Evolutionary conservation across 768 basidiomycete species (phyloP).

Genomic region (Boletus bicolor): DNA sequence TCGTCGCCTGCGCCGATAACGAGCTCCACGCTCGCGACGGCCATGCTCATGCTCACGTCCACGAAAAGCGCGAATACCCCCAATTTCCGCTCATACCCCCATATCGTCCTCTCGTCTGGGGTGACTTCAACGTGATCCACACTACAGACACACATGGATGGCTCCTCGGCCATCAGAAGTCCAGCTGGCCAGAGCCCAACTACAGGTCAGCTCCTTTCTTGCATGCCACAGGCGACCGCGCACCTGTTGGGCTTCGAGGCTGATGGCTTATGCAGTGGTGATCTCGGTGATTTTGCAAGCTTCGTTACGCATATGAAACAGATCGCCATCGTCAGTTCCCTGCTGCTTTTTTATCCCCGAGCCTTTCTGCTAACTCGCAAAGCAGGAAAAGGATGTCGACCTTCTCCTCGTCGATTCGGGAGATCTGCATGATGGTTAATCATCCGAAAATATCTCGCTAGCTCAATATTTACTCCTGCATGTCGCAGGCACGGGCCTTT

Average conservation of each 20-base stretch:
- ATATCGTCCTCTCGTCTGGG: slow-evolving; percentile 70
- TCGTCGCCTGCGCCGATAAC: slow-evolving; percentile 20
- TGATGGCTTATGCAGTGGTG: slow-evolving; percentile 37
- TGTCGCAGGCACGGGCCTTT: slow-evolving; percentile 68
- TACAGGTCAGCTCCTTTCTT: slow-evolving; percentile 46
- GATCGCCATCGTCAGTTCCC: slow-evolving; percentile 51
- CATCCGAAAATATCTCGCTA: not conserved
- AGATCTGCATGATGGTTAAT: slow-evolving; percentile 66
- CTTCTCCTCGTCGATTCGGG: slow-evolving; percentile 80
- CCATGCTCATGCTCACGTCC: slow-evolving; percentile 35
- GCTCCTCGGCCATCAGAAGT: slow-evolving; percentile 82
- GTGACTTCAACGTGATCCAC: slow-evolving; percentile 84
- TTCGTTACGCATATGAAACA: slow-evolving; percentile 82
- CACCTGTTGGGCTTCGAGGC: not conserved
- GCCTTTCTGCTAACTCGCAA: not conserved
- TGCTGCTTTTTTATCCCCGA: not conserved
- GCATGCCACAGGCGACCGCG: not conserved
- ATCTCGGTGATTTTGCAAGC: slow-evolving; percentile 82
- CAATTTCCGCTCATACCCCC: slow-evolving; percentile 52
- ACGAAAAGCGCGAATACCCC: slow-evolving; percentile 38
- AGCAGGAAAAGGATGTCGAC: slow-evolving; percentile 68
- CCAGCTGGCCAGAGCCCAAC: slow-evolving; percentile 69
- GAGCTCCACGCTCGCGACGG: slow-evolving; percentile 23
- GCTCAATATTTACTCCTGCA: not conserved
- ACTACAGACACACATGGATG: slow-evolving; percentile 85